Conservation (phyloP, 768 basidiomycete species). For the Macrocybe gigantea region DNA sequence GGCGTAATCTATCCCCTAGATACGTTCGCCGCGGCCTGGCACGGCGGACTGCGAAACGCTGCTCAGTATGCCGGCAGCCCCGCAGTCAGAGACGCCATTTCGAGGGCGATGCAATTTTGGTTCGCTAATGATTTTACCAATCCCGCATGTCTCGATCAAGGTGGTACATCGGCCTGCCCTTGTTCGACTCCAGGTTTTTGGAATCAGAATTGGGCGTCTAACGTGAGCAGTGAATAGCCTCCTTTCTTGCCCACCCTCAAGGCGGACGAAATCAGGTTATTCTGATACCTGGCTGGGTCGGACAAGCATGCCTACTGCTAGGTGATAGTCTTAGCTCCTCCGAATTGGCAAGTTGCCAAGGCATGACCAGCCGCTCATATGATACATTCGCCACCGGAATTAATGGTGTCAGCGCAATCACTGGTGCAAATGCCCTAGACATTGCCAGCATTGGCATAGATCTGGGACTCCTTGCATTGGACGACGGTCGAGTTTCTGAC, state of each 20-base stretch:
- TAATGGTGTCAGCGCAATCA: conserved; percentile 41
- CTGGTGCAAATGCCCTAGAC: conserved; percentile 64
- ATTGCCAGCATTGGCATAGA: conserved; percentile 63
- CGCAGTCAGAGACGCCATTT: conserved; percentile 33
- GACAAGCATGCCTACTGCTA: conserved; percentile 53
- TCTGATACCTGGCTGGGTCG: conserved; percentile 50
- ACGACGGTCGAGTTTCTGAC: conserved; percentile 39
- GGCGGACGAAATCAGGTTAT: conserved; percentile 40
- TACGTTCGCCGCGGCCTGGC: conserved; percentile 51
- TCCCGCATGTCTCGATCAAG: conserved; percentile 45
- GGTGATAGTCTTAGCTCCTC: conserved; percentile 35
- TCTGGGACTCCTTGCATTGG: conserved; percentile 32
- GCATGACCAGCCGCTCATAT: conserved; percentile 48
- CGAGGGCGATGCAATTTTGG: conserved; percentile 56
- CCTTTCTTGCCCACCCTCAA: background rate
- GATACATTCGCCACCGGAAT: conserved; percentile 35
- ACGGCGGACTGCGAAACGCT: conserved; percentile 40
- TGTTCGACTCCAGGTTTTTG: conserved; percentile 48
- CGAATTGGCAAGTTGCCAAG: conserved; percentile 39
- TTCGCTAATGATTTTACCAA: conserved; percentile 54
- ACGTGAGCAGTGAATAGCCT: conserved; percentile 26
- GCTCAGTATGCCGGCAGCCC: conserved; percentile 36
- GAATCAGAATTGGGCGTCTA: conserved; percentile 65
- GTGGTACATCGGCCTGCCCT: conserved; percentile 48
- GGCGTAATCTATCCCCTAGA: conserved; percentile 21